Evolutionary conservation across 2,329 filamentous ascomycete genomes (phyloP).

Genomic region (Xylaria polymorpha): DNA sequence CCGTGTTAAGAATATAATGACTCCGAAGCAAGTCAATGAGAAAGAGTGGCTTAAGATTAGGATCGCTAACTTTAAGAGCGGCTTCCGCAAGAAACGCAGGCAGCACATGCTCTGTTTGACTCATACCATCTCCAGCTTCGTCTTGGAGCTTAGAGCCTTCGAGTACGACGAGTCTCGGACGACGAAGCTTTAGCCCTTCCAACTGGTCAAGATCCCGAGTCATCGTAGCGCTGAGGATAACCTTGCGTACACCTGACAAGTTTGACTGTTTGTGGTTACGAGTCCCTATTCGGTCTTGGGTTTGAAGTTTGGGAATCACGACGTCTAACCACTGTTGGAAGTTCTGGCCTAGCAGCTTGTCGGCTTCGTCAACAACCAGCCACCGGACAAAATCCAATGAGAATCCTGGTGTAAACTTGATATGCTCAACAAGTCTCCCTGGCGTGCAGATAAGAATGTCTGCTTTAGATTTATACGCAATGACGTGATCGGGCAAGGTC

Average conservation of each 20-base stretch:
- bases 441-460: conserved; percentile 93
- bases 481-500: conserved; percentile 70
- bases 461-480: conserved; percentile 75
- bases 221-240: conserved; percentile 92
- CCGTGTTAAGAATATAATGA: conserved; percentile 57
- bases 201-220: conserved; percentile 86
- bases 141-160: conserved; percentile 62
- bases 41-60: conserved; percentile 82
- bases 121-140: conserved; percentile 53
- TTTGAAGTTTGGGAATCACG: conserved; percentile 72
- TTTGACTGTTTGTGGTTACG: conserved; percentile 66
- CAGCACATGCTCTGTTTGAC: conserved; percentile 63
- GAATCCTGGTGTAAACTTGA: conserved; percentile 86
- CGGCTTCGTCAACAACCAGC: conserved; percentile 93
- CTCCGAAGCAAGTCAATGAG: conserved; percentile 79
- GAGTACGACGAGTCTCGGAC: conserved; percentile 81
- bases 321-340: conserved; percentile 90
- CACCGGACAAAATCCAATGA: conserved; percentile 81
- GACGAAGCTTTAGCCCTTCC: conserved; percentile 75
- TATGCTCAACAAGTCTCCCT: conserved; percentile 90
- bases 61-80: conserved; percentile 75
- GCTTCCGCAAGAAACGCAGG: conserved; percentile 73
- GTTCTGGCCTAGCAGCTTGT: conserved; percentile 89
- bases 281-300: conserved; percentile 59
- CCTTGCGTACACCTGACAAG: conserved; percentile 73